These are phyloP conservation scores for Saposhnikovia divaricata DNA, from an alignment of 129 eudicot genomes.

Conservation along the genomic window DNA sequence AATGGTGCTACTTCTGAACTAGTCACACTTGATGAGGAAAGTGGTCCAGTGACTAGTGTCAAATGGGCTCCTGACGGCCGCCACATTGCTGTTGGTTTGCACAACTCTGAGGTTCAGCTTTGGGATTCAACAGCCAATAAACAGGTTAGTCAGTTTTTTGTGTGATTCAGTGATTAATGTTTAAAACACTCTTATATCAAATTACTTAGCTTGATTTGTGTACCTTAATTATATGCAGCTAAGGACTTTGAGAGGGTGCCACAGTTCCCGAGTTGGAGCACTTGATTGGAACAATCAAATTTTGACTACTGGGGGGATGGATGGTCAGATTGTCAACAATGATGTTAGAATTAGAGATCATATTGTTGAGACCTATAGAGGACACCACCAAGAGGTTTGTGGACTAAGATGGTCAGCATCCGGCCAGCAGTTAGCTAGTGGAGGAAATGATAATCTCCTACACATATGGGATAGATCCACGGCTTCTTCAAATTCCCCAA, in stretches of 20 bases:
- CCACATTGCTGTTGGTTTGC: conserved; percentile 69
- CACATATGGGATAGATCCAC: conserved; percentile 83
- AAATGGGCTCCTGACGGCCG: conserved; percentile 90
- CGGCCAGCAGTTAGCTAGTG: conserved; percentile 85
- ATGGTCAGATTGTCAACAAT: conserved; percentile 73
- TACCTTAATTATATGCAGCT: conserved; percentile 32
- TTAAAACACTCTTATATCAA: background rate
- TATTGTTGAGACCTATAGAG: conserved; percentile 60
- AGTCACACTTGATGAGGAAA: conserved; percentile 65
- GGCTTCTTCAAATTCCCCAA: conserved; percentile 53
- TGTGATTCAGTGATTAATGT: background rate
- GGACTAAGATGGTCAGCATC: conserved; percentile 94
- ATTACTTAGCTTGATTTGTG: background rate
- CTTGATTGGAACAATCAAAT: conserved; percentile 88
- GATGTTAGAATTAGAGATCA: conserved; percentile 66
- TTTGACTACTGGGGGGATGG: conserved; percentile 92
- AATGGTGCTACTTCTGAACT: conserved; percentile 66
- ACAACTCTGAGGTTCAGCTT: conserved; percentile 76
- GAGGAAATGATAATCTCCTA: conserved; percentile 91
- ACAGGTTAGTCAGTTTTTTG: conserved; percentile 40
- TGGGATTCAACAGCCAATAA: conserved; percentile 76
- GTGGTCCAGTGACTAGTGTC: conserved; percentile 79
- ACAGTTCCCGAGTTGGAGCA: conserved; percentile 68
- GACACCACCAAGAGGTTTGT: conserved; percentile 87
- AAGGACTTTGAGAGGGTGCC: conserved; percentile 74